Conservation (phyloP, 441 rosid species). For the Populus hybrid region DNA sequence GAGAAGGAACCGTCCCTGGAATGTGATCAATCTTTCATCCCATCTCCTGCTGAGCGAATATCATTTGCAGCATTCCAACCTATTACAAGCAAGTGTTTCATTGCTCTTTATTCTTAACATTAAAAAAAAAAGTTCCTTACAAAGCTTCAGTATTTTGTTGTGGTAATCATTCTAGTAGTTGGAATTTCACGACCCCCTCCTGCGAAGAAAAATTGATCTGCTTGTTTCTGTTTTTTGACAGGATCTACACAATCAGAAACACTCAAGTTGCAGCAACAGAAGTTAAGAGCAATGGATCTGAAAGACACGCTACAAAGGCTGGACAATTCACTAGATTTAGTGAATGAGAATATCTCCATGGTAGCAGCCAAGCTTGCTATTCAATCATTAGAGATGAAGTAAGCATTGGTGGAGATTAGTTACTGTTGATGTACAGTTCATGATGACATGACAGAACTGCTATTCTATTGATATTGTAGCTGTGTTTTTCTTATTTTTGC, state of each 20-base stretch:
- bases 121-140: neutral
- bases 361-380: slow-evolving; percentile 83
- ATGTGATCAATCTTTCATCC: slow-evolving; percentile 52
- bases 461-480: neutral
- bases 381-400: slow-evolving; percentile 49
- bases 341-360: slow-evolving; percentile 51
- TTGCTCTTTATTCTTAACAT: neutral
- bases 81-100: slow-evolving; percentile 42
- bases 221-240: slow-evolving; percentile 19
- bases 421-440: slow-evolving; percentile 3
- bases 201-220: neutral
- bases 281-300: slow-evolving; percentile 58
- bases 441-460: neutral
- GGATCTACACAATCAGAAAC: slow-evolving; percentile 59
- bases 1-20: slow-evolving; percentile 46
- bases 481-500: neutral
- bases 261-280: slow-evolving; percentile 53
- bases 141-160: neutral
- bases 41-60: slow-evolving; percentile 54
- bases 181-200: neutral
- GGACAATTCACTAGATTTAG: slow-evolving; percentile 41
- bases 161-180: neutral
- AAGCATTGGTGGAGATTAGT: slow-evolving; percentile 4
- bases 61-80: slow-evolving; percentile 70
- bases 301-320: slow-evolving; percentile 60